Base-by-base conservation (phyloP, 495 filamentous ascomycete species). In the Penicillium coffeae region DNA sequence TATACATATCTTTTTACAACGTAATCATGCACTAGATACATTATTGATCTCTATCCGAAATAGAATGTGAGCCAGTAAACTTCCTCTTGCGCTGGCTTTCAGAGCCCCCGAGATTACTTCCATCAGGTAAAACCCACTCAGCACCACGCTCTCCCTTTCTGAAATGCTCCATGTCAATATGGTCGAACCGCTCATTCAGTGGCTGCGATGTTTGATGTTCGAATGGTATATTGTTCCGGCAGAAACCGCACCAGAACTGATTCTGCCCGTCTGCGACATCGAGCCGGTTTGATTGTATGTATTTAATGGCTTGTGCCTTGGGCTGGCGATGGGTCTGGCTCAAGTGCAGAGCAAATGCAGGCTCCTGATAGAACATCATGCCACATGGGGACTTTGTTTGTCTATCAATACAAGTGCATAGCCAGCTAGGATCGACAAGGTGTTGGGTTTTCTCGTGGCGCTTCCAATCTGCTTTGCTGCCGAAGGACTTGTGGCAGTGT, bases 391-490 rank as follows among this genome's bases (percentile, higher is more conserved):
- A 37, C 52, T 38, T 43, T 56, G 56, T 62, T 72, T 58, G 30
- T 16, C 27, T 4, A 41, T 70, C 61, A 22, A 60, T 65, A 15
- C 69, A 48, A 6, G 69, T 73, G 64, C 92, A 96, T n/a, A 83
- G 81, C 84, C 88, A 96, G 45, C 80, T 76, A 51, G 90, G 84
- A 2, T 80, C 57, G 54, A 86, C 81, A 52, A 82, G 85, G 59
- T 96, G 92, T 62, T 95, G 90, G 20, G 82, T 86, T 53, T 84
- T 89, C 55, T 97, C 92, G 62, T 97, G 92, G 7, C 93, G 84
- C 66, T 96, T 96, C 93, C 92, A 96, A 68, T 96, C 92, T 37
- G 89, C 89, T 61, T 96, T 96, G 71, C 87, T 90, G 30, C 93
- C 92, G 54, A 96, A 95, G 2, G 66, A 77, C 53, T 89, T 93